Evolutionary conservation across 2,329 filamentous ascomycete species (phyloP).

Genomic region (Trichoderma gracile): DNA sequence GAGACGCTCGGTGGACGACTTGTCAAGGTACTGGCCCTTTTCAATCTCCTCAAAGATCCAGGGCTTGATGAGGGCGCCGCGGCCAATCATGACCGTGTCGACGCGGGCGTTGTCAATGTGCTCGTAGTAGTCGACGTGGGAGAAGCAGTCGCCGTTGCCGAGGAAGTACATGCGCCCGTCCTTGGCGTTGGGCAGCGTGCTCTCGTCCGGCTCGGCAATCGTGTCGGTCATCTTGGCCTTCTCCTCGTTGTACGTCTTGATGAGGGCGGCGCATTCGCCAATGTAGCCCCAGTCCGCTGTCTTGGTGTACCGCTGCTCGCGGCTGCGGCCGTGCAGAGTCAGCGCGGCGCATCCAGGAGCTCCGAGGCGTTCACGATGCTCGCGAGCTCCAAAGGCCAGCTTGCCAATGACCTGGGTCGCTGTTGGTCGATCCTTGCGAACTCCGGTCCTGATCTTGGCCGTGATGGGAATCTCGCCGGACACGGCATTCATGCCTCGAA

Average conservation of each 20-base stretch:
- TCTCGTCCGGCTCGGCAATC: conserved; percentile 70
- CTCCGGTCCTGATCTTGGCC: conserved; percentile 91
- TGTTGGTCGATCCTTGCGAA: conserved; percentile 74
- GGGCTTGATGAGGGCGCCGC: conserved; percentile 93
- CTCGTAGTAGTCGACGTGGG: conserved; percentile 81
- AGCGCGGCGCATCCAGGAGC: conserved; percentile 89
- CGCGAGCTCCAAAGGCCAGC: conserved; percentile 75
- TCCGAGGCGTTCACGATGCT: conserved; percentile 68
- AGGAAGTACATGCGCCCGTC: conserved; percentile 81
- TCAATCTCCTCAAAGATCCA: conserved; percentile 99
- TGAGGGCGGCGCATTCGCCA: conserved; percentile 79
- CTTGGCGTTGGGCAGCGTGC: conserved; percentile 66
- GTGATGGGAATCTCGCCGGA: conserved; percentile 90
- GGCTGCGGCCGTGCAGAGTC: conserved; percentile 88
- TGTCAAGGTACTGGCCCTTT: conserved; percentile 90
- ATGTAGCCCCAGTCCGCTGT: conserved; percentile 96
- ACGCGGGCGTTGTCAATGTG: conserved; percentile 77
- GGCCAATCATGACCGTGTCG: conserved; percentile 95
- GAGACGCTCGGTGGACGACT: conserved; percentile 84
- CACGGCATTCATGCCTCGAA: conserved; percentile 93
- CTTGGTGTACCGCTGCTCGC: conserved; percentile 91
- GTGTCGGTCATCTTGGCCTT: conserved; percentile 72
- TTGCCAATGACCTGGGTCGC: conserved; percentile 80
- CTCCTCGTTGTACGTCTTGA: conserved; percentile 75
- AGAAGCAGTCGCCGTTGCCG: conserved; percentile 96